phyloP scores from a whole-genome alignment of 148 eudicot genomes.

The Oxyria digyna region DNA sequence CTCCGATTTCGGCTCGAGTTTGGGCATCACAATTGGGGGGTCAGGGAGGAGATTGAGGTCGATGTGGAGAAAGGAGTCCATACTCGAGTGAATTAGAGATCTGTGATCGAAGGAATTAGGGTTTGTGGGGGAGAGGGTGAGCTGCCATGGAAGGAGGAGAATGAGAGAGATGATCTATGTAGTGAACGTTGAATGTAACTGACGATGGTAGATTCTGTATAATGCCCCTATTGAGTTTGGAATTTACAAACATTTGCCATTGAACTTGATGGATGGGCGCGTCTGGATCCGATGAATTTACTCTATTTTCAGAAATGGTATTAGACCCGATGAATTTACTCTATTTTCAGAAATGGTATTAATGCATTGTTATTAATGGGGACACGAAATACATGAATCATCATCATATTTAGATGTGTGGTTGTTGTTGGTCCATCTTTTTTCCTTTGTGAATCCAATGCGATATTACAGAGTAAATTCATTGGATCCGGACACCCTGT shows the following conservation, averaged over 20 bases:
- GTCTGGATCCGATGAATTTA: no score
- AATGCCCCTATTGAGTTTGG: not conserved
- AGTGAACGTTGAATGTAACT: not conserved
- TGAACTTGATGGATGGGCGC: no score
- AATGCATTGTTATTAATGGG: no score
- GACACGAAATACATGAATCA: no score
- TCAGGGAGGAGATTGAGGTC: constrained; percentile 7
- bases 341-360: no score
- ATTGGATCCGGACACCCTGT: no score
- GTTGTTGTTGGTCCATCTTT: no score
- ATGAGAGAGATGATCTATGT: not conserved
- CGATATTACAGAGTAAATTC: no score
- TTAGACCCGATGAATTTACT: no score
- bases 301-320: no score
- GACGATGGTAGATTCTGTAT: not conserved
- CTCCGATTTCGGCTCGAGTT: constrained; percentile 10
- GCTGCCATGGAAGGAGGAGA: not conserved
- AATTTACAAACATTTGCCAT: constrained; percentile 1
- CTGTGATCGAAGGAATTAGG: not conserved
- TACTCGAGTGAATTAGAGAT: not conserved
- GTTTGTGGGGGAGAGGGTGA: not conserved
- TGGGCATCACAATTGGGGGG: not conserved
- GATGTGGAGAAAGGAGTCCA: not conserved
- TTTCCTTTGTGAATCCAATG: no score
- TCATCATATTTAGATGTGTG: no score